Conservation (phyloP, 305 asterid genomes). For the Rubia occidens region DNA sequence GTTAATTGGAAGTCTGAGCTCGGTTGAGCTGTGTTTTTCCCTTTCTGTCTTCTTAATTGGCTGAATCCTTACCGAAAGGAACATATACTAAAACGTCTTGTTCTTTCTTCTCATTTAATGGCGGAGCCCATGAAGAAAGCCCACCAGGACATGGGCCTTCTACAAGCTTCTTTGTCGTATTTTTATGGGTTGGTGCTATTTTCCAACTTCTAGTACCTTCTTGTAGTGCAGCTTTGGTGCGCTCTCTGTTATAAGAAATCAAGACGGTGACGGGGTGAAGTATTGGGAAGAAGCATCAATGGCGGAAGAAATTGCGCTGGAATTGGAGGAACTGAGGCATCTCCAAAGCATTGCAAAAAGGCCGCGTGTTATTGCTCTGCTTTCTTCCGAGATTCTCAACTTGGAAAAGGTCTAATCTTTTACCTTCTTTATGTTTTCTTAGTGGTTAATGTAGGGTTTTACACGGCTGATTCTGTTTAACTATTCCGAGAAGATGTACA, state of each 20-base stretch:
- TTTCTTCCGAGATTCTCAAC: constrained; percentile 54
- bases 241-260: not conserved
- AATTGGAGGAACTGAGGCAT: constrained; percentile 67
- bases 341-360: constrained; percentile 72
- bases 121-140: not conserved
- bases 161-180: not conserved
- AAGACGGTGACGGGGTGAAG: not conserved
- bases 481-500: not conserved
- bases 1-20: no score
- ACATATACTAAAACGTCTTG: not conserved
- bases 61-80: no score
- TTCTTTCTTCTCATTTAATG: not conserved
- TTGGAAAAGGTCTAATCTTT: constrained; percentile 48
- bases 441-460: not conserved
- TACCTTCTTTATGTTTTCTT: not conserved
- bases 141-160: not conserved
- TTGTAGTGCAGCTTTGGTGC: not conserved
- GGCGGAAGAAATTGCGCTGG: constrained; percentile 59
- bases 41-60: no score
- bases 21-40: no score
- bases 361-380: constrained; percentile 60
- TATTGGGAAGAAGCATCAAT: constrained; percentile 16
- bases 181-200: not conserved
- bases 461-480: not conserved
- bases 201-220: not conserved